Conservation (phyloP, 208 protist genomes). For the Tritrichomonas musculus region DNA sequence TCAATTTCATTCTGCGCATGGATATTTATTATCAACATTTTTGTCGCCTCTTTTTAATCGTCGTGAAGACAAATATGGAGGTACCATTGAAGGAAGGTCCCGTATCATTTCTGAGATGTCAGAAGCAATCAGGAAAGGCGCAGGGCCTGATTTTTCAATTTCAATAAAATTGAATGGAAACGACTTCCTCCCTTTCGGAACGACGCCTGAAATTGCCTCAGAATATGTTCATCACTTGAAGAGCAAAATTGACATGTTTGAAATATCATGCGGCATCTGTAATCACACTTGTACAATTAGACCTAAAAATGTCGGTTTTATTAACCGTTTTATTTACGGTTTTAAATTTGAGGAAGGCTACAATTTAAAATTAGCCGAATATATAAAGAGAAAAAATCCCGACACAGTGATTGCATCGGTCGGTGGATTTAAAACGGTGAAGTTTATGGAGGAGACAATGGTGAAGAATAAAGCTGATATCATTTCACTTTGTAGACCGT, state of each 20-base stretch:
- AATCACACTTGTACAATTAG: background rate
- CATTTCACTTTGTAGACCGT: background rate
- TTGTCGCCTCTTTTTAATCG: background rate
- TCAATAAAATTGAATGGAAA: background rate
- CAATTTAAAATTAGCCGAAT: background rate
- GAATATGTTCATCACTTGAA: background rate
- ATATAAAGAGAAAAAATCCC: background rate
- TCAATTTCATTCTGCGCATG: constrained; percentile 11
- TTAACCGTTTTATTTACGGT: too few relatives aligned
- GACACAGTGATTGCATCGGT: background rate
- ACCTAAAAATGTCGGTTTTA: too few relatives aligned
- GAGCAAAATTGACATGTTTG: background rate
- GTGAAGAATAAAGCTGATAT: background rate
- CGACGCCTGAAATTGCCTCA: background rate
- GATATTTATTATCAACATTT: constrained; percentile 26
- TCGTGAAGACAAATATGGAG: background rate
- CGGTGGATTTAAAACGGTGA: background rate
- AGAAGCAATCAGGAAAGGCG: background rate
- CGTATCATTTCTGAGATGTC: background rate
- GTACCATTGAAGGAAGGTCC: background rate
- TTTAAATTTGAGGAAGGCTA: background rate
- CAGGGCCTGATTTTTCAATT: background rate
- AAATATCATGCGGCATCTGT: background rate
- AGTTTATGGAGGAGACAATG: background rate
- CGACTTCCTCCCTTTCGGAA: background rate